Evolutionary conservation across 2,329 filamentous ascomycete genomes (phyloP), one percentile per base, ranked within the genome.

Genomic region (Corinectria fuckeliana): DNA sequence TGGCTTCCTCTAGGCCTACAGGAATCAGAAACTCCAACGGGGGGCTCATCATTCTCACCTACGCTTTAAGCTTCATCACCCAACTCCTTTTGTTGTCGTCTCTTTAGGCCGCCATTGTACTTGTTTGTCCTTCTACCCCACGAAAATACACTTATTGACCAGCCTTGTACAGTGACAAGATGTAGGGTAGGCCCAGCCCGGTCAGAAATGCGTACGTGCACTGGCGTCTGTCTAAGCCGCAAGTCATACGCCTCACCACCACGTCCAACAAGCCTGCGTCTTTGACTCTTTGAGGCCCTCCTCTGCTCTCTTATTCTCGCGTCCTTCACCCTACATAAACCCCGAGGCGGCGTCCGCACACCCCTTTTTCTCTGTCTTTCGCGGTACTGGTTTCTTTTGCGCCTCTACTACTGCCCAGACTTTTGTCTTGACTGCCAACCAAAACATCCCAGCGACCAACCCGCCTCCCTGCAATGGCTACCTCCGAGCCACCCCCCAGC

Each of bases 211-310:
- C 23, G 25, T 51, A 41, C 36, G 55, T 30, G 48, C 34, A 7
- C 48, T 47, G 45, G 54, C 25, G 50, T 58, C 56, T 26, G 50
- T 58, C 56, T 58, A 54, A 58, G 56, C 56, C 56, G 44, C 56
- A 53, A 38, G 25, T 51, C 48, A 50, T 9, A 20, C 32, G 56
- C 21, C 50, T 44, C 39, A 50, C 44, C 18, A 38, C 26, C 49
- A 34, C 36, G 26, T 42, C 55, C 39, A 25, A 20, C 34, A 30
- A n/a, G n/a, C n/a, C n/a, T 49, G 21, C n/a, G n/a, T 6, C 26
- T 41, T 36, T 16, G n/a, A 36, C n/a, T 9, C n/a, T n/a, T 36
- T n/a, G 7, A 16, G n/a, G 32, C 32, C 10, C 8, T 4, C n/a
- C 18, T 44, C 21, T 32, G 8, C 16, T 21, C 42, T 10, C 18